Evolutionary conservation across 495 filamentous ascomycete genomes (phyloP).

Genomic region (Hypoxylon fragiforme): DNA sequence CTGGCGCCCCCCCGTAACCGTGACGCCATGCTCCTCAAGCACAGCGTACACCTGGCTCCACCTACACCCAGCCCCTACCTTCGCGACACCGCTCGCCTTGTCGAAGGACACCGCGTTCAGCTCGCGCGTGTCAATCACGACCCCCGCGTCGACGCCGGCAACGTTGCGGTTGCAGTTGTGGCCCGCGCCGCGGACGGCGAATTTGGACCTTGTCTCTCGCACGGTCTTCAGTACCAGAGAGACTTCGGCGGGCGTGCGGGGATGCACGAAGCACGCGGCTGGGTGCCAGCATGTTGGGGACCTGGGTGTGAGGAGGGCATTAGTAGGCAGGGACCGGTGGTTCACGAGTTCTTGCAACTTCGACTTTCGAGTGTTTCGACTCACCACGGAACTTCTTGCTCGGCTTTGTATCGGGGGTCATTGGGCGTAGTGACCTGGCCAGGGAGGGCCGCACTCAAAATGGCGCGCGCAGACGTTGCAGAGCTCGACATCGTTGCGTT

Average conservation of each 20-base stretch:
- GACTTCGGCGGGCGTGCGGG: not conserved
- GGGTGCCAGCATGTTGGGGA: not conserved
- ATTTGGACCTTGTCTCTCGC: not conserved
- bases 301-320: too few relatives aligned
- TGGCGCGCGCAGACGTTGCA: not conserved
- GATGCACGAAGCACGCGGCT: not conserved
- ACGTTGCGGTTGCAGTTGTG: not conserved
- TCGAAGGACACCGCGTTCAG: not conserved
- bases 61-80: not conserved
- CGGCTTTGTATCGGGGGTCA: not conserved
- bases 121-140: not conserved
- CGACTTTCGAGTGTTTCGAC: not conserved
- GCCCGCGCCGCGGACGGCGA: not conserved
- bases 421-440: not conserved
- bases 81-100: constrained; percentile 23
- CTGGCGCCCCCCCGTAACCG: constrained; percentile 1
- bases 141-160: not conserved
- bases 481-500: not conserved
- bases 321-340: too few relatives aligned
- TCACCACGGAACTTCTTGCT: not conserved
- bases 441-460: not conserved
- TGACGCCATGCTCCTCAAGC: not conserved
- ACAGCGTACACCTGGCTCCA: constrained; percentile 1
- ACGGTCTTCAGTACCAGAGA: not conserved
- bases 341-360: not conserved